Conservation (phyloP, 345 rosid species). For the Brassica napus region DNA sequence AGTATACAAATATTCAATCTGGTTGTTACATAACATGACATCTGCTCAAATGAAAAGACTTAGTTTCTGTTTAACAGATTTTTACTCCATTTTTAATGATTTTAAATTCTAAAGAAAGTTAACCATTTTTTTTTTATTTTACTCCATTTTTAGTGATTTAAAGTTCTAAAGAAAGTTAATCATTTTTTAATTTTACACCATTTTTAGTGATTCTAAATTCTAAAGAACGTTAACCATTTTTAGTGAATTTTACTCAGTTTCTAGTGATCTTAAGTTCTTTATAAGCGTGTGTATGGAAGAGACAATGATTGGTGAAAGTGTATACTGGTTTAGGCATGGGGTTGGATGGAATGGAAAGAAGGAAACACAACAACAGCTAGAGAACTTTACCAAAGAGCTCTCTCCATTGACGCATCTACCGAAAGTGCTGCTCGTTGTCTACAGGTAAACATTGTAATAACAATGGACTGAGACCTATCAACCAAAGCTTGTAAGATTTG, state of each 20-base stretch:
- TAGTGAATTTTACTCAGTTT: no score
- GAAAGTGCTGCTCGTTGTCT: constrained; percentile 93
- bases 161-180: no score
- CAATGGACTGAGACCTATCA: background rate
- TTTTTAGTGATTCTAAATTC: no score
- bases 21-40: background rate
- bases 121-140: no score
- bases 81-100: background rate
- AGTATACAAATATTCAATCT: constrained; percentile 38
- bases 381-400: constrained; percentile 74
- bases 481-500: background rate
- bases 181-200: no score
- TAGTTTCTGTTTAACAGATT: background rate
- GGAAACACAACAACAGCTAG: constrained; percentile 81
- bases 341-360: constrained; percentile 99
- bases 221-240: no score
- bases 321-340: constrained; percentile 73
- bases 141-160: no score
- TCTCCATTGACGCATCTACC: constrained; percentile 66
- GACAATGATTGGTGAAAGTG: constrained; percentile 24
- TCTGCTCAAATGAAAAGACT: constrained; percentile 4
- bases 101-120: no score
- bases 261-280: background rate
- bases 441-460: constrained; percentile 39
- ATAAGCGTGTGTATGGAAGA: constrained; percentile 17